These are phyloP conservation scores for Epichloe sp. DNA, from an alignment of 2,329 filamentous ascomycete genomes.

Conservation along the genomic window DNA sequence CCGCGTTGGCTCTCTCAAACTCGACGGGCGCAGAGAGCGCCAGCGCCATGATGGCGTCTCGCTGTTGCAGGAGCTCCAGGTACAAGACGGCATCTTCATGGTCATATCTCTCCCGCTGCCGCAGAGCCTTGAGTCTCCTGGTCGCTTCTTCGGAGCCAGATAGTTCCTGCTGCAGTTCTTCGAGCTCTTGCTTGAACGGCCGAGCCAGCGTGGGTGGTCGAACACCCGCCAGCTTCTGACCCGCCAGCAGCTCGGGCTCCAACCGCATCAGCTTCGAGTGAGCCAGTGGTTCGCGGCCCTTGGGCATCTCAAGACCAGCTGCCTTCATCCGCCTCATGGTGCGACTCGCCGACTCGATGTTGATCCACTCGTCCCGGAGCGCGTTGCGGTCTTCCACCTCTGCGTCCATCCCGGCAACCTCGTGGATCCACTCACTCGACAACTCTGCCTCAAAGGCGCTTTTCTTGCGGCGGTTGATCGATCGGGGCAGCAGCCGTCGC, in stretches of 20 bases:
- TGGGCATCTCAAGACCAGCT: constrained; percentile 28
- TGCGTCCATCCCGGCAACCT: constrained; percentile 37
- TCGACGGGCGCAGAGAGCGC: constrained; percentile 9
- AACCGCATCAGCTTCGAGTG: constrained; percentile 13
- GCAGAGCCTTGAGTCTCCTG: constrained; percentile 16
- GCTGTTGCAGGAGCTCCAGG: constrained; percentile 20
- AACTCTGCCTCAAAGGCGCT: constrained; percentile 47
- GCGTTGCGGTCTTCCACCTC: constrained; percentile 15
- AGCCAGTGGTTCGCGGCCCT: constrained; percentile 25
- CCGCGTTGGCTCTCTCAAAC: constrained; percentile 17
- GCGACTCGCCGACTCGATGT: constrained; percentile 29
- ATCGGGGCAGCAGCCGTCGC: constrained; percentile 44
- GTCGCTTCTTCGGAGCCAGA: constrained; percentile 5
- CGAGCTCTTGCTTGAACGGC: constrained; percentile 28
- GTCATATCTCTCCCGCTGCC: constrained; percentile 15
- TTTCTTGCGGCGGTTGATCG: constrained; percentile 40
- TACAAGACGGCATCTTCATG: constrained; percentile 11
- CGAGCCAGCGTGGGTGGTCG: constrained; percentile 21
- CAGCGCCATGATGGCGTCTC: constrained; percentile 16
- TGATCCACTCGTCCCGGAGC: constrained; percentile 34
- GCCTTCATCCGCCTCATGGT: constrained; percentile 34
- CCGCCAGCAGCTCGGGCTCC: constrained; percentile 12
- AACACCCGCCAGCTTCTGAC: constrained; percentile 17
- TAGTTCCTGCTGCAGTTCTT: constrained; percentile 22
- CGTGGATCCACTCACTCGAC: constrained; percentile 42